Evolutionary conservation across 2,329 filamentous ascomycete species (phyloP), one percentile per base, ranked within the genome.

Genomic region (Verticillium dahliae): DNA sequence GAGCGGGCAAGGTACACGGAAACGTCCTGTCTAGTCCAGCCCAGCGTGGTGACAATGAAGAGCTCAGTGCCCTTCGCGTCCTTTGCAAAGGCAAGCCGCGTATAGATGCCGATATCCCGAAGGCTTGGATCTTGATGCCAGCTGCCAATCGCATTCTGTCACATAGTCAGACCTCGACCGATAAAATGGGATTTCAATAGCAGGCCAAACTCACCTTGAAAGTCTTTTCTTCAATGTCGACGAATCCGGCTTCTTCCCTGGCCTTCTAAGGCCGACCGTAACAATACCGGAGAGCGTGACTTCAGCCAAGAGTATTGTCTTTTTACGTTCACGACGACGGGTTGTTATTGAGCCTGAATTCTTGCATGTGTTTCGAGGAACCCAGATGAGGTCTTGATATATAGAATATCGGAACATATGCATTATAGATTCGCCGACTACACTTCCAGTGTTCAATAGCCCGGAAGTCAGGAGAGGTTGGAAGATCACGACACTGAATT

Each of bases 51-150:
- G 54, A 66, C 68, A 50, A 66, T 62, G 45, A 63, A 65, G n/a
- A 66, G 65, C 31, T 66, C 61, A 27, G 64, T 65, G 37, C 66
- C 66, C 50, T 61, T 50, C 14, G 57, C 38, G 34, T 61, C 60
- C 57, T 71, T 68, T 38, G 71, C 69, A 3, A 72, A 65, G 14
- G 71, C 69, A 9, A 69, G 45, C 33, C 69, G 66, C 6, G 67
- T 68, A 45, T 69, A 74, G 45, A 68, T 63, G 1, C 77, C 76
- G 11, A 78, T 70, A 61, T 75, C 71, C 55, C 73, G 70, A 3
- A 68, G 63, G 14, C 68, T 69, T 0, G 67, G 62, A 31, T 77
- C 73, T 50, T 71, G 74, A 4, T 78, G 69, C 79, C 79, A 81
- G 4, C 69, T 62, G 1, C 75, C 76, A 13, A 75, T 66, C 0